Evolutionary conservation across 305 asterid species (phyloP).

Genomic region (Fraxinus latifolia): DNA sequence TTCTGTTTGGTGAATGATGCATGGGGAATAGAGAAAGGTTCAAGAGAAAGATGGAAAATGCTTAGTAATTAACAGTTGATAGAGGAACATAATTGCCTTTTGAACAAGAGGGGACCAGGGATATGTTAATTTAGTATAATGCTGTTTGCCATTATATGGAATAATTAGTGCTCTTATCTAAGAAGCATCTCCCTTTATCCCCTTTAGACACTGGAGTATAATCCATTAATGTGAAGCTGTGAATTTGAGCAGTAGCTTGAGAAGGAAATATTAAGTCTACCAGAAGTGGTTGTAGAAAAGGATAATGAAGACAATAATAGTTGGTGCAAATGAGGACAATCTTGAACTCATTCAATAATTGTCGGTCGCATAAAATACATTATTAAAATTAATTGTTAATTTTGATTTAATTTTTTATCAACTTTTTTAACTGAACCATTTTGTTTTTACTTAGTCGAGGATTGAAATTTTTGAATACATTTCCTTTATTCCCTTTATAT

Average conservation of each 20-base stretch:
- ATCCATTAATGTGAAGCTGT: conserved; percentile 2
- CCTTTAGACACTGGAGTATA: conserved; percentile 14
- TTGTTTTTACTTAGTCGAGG: background rate
- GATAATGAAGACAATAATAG: background rate
- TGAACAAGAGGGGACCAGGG: conserved; percentile 43
- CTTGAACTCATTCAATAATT: background rate
- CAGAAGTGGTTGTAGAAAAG: background rate
- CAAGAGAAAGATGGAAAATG: conserved; percentile 30
- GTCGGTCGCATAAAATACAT: background rate
- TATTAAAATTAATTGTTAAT: background rate
- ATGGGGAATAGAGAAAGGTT: conserved; percentile 70
- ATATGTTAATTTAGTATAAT: conserved; percentile 30
- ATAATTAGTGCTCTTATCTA: conserved; percentile 20
- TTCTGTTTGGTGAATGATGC: conserved; percentile 37
- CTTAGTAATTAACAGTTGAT: conserved; percentile 27
- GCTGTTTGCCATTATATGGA: conserved; percentile 48
- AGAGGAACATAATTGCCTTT: conserved; percentile 38
- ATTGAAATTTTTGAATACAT: background rate
- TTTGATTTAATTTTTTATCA: background rate
- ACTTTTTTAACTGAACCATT: background rate
- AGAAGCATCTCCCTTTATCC: conserved; percentile 24
- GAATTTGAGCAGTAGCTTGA: background rate
- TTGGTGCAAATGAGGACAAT: background rate
- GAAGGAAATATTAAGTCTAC: background rate
- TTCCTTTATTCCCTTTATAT: background rate